phyloP scores from a whole-genome alignment of 2,329 filamentous ascomycete genomes.

The Pseudopyrenochaeta lycopersici region DNA sequence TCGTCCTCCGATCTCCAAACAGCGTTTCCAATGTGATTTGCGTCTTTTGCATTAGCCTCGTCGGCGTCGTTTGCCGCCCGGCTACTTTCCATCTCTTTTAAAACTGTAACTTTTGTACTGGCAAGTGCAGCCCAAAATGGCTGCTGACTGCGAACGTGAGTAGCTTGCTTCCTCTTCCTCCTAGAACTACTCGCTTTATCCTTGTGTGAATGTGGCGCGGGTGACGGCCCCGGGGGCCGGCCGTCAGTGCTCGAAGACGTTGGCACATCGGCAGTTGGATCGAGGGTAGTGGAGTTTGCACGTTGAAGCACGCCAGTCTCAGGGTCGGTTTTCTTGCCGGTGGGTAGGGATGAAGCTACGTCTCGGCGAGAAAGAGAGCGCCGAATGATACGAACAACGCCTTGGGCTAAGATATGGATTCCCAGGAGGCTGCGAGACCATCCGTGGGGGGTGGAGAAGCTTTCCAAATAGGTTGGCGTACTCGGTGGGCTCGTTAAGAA shows the following conservation, averaged over 20 bases:
- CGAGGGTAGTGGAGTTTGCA: constrained; percentile 42
- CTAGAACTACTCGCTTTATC: constrained; percentile 74
- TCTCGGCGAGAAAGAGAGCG: constrained; percentile 51
- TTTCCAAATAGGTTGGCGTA: constrained; percentile 45
- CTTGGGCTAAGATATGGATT: constrained; percentile 79
- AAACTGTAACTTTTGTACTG: constrained; percentile 95
- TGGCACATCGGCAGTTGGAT: constrained; percentile 62
- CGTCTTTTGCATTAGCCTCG: constrained; percentile 77
- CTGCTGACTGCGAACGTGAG: constrained; percentile 87
- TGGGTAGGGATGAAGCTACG: constrained; percentile 41
- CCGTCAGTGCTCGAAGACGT: constrained; percentile 56
- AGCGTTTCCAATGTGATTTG: constrained; percentile 79
- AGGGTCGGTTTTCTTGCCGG: constrained; percentile 62
- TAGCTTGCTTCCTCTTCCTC: constrained; percentile 89
- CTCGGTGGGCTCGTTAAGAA: constrained; percentile 50
- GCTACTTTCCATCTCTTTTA: constrained; percentile 80
- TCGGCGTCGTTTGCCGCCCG: constrained; percentile 77
- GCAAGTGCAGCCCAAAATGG: constrained; percentile 94
- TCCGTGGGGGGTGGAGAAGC: constrained; percentile 61
- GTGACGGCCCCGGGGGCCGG: constrained; percentile 61
- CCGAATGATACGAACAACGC: constrained; percentile 74
- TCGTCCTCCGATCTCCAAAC: constrained; percentile 74
- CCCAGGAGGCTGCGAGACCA: constrained; percentile 75
- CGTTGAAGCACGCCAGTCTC: constrained; percentile 62
- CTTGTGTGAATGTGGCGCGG: constrained; percentile 62